Conservation (phyloP, 2,329 filamentous ascomycete genomes). For the Penicillium vulpinum region DNA sequence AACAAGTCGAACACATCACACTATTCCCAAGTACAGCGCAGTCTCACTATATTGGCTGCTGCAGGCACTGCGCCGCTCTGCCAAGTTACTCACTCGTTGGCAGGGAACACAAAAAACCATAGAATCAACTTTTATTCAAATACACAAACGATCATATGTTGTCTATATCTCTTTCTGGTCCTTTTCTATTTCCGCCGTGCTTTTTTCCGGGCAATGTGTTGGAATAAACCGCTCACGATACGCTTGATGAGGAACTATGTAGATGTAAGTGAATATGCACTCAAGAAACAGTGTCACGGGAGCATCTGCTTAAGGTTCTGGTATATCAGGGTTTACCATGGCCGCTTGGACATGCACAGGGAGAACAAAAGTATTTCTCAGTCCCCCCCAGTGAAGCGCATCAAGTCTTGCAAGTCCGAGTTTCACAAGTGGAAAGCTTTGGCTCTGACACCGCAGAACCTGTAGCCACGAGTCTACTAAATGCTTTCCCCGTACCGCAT, state of each 20-base stretch:
- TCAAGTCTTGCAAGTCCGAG: slow-evolving; percentile 34
- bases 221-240: background rate
- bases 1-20: no score
- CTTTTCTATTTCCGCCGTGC: background rate
- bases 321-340: slow-evolving; percentile 1
- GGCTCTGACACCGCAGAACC: slow-evolving; percentile 31
- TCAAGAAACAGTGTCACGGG: background rate
- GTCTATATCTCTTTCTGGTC: background rate
- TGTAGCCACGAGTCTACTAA: slow-evolving; percentile 33
- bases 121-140: background rate
- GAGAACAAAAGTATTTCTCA: slow-evolving; percentile 27
- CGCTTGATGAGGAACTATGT: background rate
- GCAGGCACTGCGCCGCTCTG: no score
- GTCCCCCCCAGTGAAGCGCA: slow-evolving; percentile 31
- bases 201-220: background rate
- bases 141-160: background rate
- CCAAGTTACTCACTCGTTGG: background rate
- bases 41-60: no score
- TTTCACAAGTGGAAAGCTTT: slow-evolving; percentile 32
- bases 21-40: no score
- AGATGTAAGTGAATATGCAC: background rate
- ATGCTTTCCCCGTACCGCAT: slow-evolving; percentile 28
- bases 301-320: background rate
- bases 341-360: slow-evolving; percentile 28
- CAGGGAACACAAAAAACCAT: background rate